phyloP scores from a whole-genome alignment of 495 filamentous ascomycete species.

The Penicillium roqueforti region DNA sequence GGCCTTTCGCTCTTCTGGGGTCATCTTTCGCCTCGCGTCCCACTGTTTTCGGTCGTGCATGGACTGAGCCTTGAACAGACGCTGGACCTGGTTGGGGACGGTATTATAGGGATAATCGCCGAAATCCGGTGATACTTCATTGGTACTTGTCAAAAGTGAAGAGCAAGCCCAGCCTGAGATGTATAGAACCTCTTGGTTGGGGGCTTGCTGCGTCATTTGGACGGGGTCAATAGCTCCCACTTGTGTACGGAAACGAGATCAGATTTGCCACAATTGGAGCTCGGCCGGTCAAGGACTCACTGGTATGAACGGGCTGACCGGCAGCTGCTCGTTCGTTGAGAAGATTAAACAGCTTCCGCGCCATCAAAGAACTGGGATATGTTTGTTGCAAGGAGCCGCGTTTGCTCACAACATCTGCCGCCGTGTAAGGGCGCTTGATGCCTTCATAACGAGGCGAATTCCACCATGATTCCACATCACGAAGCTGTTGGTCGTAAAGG shows the following conservation, averaged over 20 bases:
- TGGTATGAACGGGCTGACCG: conserved; percentile 86
- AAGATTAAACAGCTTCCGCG: conserved; percentile 87
- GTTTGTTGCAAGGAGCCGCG: conserved; percentile 78
- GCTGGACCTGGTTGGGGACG: conserved; percentile 95
- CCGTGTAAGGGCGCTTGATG: conserved; percentile 86
- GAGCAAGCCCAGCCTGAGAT: conserved; percentile 97
- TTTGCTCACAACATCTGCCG: conserved; percentile 88
- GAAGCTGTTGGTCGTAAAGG: conserved; percentile 72
- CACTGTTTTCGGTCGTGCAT: conserved; percentile 96
- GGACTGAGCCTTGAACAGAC: conserved; percentile 91
- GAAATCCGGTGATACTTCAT: conserved; percentile 95
- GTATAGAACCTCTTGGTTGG: conserved; percentile 93
- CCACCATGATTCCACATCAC: conserved; percentile 87
- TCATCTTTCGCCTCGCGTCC: conserved; percentile 76
- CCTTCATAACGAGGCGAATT: conserved; percentile 72
- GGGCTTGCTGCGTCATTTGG: conserved; percentile 98
- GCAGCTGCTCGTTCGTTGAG: conserved; percentile 68
- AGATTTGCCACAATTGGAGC: not conserved
- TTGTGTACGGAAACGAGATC: conserved; percentile 38
- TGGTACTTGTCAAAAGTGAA: conserved; percentile 83
- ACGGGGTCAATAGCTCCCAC: conserved; percentile 97
- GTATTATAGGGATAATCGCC: conserved; percentile 99
- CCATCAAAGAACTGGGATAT: conserved; percentile 90
- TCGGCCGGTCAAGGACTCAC: conserved; percentile 41
- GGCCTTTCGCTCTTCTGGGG: conserved; percentile 59